Evolutionary conservation across 306 rosid genomes (phyloP), one percentile per base, ranked within the genome.

Genomic region (Begonia masoniana): DNA sequence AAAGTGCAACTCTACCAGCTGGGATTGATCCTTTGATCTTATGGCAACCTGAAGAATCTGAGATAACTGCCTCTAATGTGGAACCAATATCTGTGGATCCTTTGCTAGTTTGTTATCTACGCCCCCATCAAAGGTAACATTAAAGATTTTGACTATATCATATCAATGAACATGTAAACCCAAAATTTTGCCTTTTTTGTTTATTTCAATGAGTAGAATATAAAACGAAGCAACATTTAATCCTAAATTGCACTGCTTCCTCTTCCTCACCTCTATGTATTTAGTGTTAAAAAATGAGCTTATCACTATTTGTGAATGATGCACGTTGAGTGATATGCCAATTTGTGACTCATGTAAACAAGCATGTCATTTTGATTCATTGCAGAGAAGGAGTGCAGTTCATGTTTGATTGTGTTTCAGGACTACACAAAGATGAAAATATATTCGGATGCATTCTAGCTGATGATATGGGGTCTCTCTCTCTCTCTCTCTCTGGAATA

Each of bases 341-440:
- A 31, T 7, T 31, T 39, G 13, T 19, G 41, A 23, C 42, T 48
- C 52, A 24, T 51, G 15, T 43, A 68, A 54, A 47, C 57, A 48
- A 50, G 52, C 57, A 41, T 52, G 16, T 53, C 64, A 7, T 7
- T 45, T 45, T 11, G 5, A 45, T 68, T 58, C 49, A 48, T 55
- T 82, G 84, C 94, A 88, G 97, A 76, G 94, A 89, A 72, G 97
- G 95, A 24, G 95, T 89, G 69, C 97, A 78, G 75, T 89, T 89
- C 68, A 89, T 85, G 95, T 89, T 89, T 71, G 95, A 85, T 62
- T 89, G 97, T 65, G 94, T 85, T 26, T 72, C 85, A 1, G 95
- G 97, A 50, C 65, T 80, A 57, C 69, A 69, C 61, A 71, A 61
- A 52, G 59, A 73, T 7, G 76, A 79, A 13, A 66, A 85, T 60